These are phyloP conservation scores for Elymus sibiricus DNA, from an alignment of 176 grass and related monocot species.

Conservation along the genomic window DNA sequence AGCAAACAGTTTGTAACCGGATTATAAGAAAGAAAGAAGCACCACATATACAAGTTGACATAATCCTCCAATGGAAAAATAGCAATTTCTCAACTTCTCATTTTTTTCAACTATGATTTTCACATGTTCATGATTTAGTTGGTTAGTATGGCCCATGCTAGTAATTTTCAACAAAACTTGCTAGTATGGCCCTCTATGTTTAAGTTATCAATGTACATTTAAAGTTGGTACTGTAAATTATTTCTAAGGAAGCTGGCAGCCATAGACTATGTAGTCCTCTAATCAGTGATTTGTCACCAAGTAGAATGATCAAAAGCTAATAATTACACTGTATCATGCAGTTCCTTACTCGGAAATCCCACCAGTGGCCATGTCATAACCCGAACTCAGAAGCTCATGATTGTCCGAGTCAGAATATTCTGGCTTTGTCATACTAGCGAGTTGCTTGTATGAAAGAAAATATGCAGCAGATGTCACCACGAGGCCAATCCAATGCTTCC, in stretches of 20 bases:
- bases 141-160: too few relatives aligned
- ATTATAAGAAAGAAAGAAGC: background rate
- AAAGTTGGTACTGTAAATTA: background rate
- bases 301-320: background rate
- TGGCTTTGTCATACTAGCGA: slow-evolving; percentile 76
- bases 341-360: slow-evolving; percentile 79
- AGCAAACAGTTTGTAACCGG: background rate
- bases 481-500: slow-evolving; percentile 98
- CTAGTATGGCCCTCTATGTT: background rate
- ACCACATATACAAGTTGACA: background rate
- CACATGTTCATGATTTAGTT: background rate
- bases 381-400: slow-evolving; percentile 68
- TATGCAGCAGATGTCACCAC: slow-evolving; percentile 69
- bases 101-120: background rate
- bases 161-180: too few relatives aligned
- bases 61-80: background rate
- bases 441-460: slow-evolving; percentile 85
- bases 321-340: background rate
- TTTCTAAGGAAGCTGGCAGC: background rate
- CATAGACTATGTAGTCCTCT: background rate
- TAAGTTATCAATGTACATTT: background rate
- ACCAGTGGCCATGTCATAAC: slow-evolving; percentile 73
- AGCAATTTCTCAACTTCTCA: background rate
- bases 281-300: background rate
- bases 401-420: slow-evolving; percentile 56